phyloP scores from a whole-genome alignment of 352 stramenopile species.

The Globisporangium solare region DNA sequence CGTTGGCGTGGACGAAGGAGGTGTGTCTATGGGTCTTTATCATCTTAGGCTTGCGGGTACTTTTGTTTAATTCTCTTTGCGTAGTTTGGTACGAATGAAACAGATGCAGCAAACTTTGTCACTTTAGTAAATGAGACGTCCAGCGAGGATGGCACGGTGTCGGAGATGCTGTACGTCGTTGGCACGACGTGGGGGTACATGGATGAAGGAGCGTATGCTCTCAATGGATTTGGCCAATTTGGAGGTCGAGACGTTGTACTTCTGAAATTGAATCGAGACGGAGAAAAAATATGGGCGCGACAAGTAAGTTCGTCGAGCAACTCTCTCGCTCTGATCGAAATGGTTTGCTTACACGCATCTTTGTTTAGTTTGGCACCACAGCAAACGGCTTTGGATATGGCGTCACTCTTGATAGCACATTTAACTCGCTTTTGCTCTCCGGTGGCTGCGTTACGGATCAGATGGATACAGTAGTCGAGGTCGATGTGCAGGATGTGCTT shows the following conservation, averaged over 20 bases:
- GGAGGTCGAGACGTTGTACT: constrained; percentile 68
- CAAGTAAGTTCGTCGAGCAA: constrained; percentile 32
- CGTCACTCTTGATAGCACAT: constrained; percentile 34
- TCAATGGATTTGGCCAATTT: constrained; percentile 69
- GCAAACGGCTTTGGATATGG: constrained; percentile 61
- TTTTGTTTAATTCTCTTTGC: constrained; percentile 6
- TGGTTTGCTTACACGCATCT: background rate
- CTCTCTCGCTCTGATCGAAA: background rate
- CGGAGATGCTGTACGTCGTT: constrained; percentile 48
- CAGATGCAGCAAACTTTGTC: constrained; percentile 49
- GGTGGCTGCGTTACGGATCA: constrained; percentile 41
- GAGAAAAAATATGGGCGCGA: constrained; percentile 58
- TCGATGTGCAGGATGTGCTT: constrained; percentile 30
- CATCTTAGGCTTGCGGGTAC: background rate
- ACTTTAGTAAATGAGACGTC: constrained; percentile 45
- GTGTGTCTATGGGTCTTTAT: constrained; percentile 12
- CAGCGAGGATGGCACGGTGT: constrained; percentile 1
- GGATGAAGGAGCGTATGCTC: constrained; percentile 60
- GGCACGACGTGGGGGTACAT: constrained; percentile 68
- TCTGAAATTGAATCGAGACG: constrained; percentile 41
- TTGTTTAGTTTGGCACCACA: constrained; percentile 52
- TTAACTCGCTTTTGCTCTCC: constrained; percentile 51
- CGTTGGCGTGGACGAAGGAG: constrained; percentile 47
- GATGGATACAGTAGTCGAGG: constrained; percentile 34
- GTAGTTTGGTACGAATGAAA: constrained; percentile 52